Conservation (phyloP, 805 yeast species). For the Kluyveromyces starmeri region DNA sequence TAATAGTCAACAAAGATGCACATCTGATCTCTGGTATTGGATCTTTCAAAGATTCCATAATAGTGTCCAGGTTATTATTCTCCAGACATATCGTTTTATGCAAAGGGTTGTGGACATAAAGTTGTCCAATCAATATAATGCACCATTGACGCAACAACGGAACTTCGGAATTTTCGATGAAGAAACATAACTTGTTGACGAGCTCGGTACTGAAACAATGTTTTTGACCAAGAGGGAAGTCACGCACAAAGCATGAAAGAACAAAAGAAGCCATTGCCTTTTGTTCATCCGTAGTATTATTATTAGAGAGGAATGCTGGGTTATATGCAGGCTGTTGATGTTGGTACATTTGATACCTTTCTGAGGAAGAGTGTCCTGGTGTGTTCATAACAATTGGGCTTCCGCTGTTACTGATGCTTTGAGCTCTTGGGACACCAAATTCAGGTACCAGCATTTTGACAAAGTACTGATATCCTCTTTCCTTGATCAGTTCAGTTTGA, state of each 20-base stretch:
- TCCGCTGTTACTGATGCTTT: conserved; percentile 11
- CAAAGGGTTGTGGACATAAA: conserved; percentile 64
- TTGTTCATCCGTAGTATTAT: conserved; percentile 59
- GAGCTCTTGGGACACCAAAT: conserved; percentile 15
- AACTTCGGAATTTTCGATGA: conserved; percentile 64
- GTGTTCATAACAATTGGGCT: conserved; percentile 19
- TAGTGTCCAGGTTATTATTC: conserved; percentile 45
- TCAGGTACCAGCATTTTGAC: conserved; percentile 60
- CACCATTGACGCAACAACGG: conserved; percentile 94
- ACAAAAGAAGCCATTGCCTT: conserved; percentile 95
- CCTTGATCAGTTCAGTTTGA: conserved; percentile 86
- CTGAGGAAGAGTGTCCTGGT: conserved; percentile 11
- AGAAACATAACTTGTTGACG: conserved; percentile 54
- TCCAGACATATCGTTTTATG: conserved; percentile 64
- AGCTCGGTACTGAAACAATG: conserved; percentile 70
- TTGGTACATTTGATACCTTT: conserved; percentile 15
- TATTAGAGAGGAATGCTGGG: conserved; percentile 9
- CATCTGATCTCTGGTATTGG: conserved; percentile 95
- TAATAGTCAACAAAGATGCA: conserved; percentile 65
- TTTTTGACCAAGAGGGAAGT: conserved; percentile 70
- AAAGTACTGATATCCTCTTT: conserved; percentile 83
- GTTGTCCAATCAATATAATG: conserved; percentile 62
- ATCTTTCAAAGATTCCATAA: conserved; percentile 58
- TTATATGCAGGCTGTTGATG: conserved; percentile 9
- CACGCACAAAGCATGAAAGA: conserved; percentile 73